Evolutionary conservation across 1,284 basidiomycete genomes (phyloP), one percentile per base, ranked within the genome.

Genomic region (Boletus hoseneyae): DNA sequence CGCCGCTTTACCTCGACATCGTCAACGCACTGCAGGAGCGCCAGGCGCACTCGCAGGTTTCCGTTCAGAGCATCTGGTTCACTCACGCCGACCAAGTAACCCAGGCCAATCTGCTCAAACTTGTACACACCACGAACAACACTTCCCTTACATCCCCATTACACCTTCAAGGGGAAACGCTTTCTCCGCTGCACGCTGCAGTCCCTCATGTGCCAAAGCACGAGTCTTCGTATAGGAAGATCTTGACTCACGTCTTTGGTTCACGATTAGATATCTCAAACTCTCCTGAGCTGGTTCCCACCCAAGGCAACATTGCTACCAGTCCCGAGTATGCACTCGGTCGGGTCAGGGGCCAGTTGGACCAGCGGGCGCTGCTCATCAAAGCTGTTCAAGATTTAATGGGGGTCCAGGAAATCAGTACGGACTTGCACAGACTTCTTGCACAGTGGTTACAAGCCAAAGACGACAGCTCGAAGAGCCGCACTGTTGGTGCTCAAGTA

Each of bases 281-380:
- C 70, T 83, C 86, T 15, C 93, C 93, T 0, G 72, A 79, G 15
- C 77, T 87, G 18, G 83, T 93, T 47, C 63, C 79, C 8, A 70
- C 83, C 15, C 79, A 87, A 56, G 89, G 91, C 19, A 70, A 78
- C 42, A 67, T 83, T 48, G 90, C 93, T 12, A 95, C 92, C 15
- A 89, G 82, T 33, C 96, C 96, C 2, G 93, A 98, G 64, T 98
- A 89, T 66, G 95, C 96, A 0, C 81, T 98, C 32, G 95, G 96
- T 36, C 88, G 93, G 53, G 85, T 94, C 38, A 84, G 92, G 25
- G 90, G 88, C 5, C 83, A 93, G 64, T 70, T 93, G 50, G 85
- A 87, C 53, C 79, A 83, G 57, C 81, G 90, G 18, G 73, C 76
- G 23, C 77, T 82, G 48, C 80, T 94, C 23, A 68, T 86, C 37